Evolutionary conservation across 2,329 filamentous ascomycete species (phyloP).

Genomic region (Alternaria sp.): DNA sequence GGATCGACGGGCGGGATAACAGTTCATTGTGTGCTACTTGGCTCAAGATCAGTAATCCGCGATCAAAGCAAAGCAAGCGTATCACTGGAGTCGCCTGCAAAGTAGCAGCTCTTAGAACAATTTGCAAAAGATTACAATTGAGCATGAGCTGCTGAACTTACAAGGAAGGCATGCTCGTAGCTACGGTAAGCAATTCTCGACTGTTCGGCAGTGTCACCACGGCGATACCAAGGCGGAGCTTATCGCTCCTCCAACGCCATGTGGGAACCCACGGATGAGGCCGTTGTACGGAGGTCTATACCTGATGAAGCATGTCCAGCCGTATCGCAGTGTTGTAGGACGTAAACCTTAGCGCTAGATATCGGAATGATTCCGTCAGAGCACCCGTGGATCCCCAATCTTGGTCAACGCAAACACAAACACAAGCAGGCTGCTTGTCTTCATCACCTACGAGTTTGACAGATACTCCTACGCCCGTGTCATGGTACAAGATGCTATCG

Average conservation of each 20-base stretch:
- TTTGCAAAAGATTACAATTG: not conserved
- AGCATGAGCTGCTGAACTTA: not conserved
- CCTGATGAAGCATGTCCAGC: constrained; percentile 26
- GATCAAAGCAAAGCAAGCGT: not conserved
- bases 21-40: not conserved
- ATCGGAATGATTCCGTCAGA: constrained; percentile 10
- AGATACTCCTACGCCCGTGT: not conserved
- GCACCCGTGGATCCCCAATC: not conserved
- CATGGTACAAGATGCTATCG: not conserved
- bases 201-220: not conserved
- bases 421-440: not conserved
- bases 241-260: constrained; percentile 6
- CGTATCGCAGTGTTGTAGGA: constrained; percentile 7
- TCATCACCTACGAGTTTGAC: not conserved
- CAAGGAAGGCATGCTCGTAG: not conserved
- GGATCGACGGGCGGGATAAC: constrained; percentile 3
- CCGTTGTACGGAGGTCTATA: constrained; percentile 16
- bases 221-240: not conserved
- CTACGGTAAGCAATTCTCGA: not conserved
- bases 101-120: not conserved
- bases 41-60: not conserved
- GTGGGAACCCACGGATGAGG: constrained; percentile 4
- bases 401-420: not conserved
- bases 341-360: constrained; percentile 11
- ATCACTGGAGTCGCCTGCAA: not conserved